phyloP scores from a whole-genome alignment of 805 yeast species.

The Candida ipomoeae region DNA sequence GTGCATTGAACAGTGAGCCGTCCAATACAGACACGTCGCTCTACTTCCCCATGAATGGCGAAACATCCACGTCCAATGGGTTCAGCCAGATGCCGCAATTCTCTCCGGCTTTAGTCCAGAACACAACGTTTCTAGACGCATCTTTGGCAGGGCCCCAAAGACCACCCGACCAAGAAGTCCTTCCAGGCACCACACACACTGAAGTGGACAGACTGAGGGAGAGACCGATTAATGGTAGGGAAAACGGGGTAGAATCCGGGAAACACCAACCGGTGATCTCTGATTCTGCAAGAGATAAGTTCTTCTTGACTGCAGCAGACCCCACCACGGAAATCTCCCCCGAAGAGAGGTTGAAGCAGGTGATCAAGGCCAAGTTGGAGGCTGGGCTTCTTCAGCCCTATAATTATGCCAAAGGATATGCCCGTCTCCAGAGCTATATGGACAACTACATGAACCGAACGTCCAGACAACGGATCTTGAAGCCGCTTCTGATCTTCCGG shows the following conservation, averaged over 20 bases:
- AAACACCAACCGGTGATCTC: slow-evolving; percentile 43
- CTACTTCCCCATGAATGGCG: slow-evolving; percentile 14
- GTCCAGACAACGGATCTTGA: slow-evolving; percentile 78
- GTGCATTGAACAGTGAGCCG: slow-evolving; percentile 28
- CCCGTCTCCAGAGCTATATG: slow-evolving; percentile 84
- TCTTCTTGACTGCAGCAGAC: slow-evolving; percentile 93
- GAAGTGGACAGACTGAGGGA: background rate
- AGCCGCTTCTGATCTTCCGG: slow-evolving; percentile 78
- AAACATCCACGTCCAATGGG: slow-evolving; percentile 6
- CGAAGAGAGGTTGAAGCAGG: slow-evolving; percentile 88
- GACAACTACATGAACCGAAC: slow-evolving; percentile 84
- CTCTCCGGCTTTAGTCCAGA: slow-evolving; percentile 20
- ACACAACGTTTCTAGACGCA: slow-evolving; percentile 7
- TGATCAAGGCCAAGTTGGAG: slow-evolving; percentile 87
- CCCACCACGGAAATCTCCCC: slow-evolving; percentile 94
- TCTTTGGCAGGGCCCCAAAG: background rate
- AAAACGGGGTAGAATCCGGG: background rate
- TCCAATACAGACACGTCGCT: slow-evolving; percentile 13
- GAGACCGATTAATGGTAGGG: background rate
- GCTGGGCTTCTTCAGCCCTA: slow-evolving; percentile 92
- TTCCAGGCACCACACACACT: slow-evolving; percentile 3
- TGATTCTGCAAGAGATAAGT: slow-evolving; percentile 86
- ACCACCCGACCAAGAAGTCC: slow-evolving; percentile 15
- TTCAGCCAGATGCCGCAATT: slow-evolving; percentile 24
- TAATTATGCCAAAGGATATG: slow-evolving; percentile 91